A percentile compares a stretch with the other conserved stretches of the same genome.
phyloP scores from a whole-genome alignment of 1,284 basidiomycete genomes.

The Pascua guehoae region DNA sequence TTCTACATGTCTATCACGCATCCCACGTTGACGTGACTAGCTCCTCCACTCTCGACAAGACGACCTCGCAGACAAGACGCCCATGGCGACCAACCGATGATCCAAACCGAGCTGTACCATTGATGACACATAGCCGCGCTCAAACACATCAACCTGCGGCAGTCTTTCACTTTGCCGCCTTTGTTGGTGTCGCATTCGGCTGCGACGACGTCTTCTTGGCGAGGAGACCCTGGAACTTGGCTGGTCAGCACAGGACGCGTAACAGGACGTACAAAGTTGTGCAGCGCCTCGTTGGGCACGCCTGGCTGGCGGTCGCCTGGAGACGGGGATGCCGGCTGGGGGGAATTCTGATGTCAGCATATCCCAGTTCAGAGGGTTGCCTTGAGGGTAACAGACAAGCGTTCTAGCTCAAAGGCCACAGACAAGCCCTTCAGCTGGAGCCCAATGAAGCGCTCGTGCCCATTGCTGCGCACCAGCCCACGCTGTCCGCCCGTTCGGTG shows the following conservation, averaged over 20 bases:
- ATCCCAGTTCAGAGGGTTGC: too few relatives aligned
- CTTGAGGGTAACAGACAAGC: too few relatives aligned
- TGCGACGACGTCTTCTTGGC: constrained; percentile 20
- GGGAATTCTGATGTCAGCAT: constrained; percentile 22
- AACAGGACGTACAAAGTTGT: constrained; percentile 44
- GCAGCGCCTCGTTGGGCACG: constrained; percentile 45
- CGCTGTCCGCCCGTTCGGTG: too few relatives aligned
- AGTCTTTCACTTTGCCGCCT: constrained; percentile 11
- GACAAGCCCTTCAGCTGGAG: too few relatives aligned
- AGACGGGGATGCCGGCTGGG: constrained; percentile 21
- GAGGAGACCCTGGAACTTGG: constrained; percentile 44
- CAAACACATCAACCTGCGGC: not conserved
- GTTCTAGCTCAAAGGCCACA: too few relatives aligned
- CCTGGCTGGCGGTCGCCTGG: constrained; percentile 9
- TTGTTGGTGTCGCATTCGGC: constrained; percentile 18
- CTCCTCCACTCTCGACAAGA: too few relatives aligned
- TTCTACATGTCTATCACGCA: not conserved
- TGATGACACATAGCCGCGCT: not conserved
- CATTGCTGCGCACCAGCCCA: too few relatives aligned
- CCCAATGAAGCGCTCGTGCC: too few relatives aligned
- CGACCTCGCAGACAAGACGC: too few relatives aligned
- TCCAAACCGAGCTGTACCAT: not conserved
- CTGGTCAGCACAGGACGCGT: not conserved
- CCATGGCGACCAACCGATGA: too few relatives aligned
- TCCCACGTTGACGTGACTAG: too few relatives aligned